Evolutionary conservation across 768 basidiomycete species (phyloP).

Genomic region (Tricholoma flavovirens): DNA sequence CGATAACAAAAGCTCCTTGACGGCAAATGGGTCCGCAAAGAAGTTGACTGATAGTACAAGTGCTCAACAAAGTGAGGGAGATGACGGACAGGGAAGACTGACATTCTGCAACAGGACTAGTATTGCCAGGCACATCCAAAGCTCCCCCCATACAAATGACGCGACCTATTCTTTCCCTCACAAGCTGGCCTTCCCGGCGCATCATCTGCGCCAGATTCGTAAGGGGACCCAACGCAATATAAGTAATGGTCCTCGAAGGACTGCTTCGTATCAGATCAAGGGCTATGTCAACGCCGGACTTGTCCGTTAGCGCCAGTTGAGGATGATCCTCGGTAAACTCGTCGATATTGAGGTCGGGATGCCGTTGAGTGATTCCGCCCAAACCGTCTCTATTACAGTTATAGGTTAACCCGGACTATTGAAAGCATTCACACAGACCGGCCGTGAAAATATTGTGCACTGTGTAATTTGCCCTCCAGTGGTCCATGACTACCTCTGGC

Average conservation of each 20-base stretch:
- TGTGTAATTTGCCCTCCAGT: slow-evolving; percentile 63
- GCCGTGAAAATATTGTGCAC: slow-evolving; percentile 84
- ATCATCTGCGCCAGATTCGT: slow-evolving; percentile 75
- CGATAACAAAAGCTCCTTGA: slow-evolving; percentile 54
- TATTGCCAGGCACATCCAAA: slow-evolving; percentile 87
- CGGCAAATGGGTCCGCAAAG: slow-evolving; percentile 85
- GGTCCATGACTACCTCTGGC: slow-evolving; percentile 61
- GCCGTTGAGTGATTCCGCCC: slow-evolving; percentile 50
- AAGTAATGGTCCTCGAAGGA: slow-evolving; percentile 54
- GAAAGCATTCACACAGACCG: slow-evolving; percentile 35
- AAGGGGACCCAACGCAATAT: slow-evolving; percentile 69
- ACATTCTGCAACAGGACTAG: slow-evolving; percentile 81
- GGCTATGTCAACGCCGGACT: slow-evolving; percentile 47
- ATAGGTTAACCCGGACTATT: neutral
- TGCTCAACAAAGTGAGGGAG: slow-evolving; percentile 3
- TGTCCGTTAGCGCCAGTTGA: slow-evolving; percentile 41
- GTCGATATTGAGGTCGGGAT: slow-evolving; percentile 54
- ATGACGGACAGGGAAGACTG: slow-evolving; percentile 20
- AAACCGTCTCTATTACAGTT: slow-evolving; percentile 56
- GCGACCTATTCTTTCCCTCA: slow-evolving; percentile 59
- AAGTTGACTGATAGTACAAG: slow-evolving; percentile 56
- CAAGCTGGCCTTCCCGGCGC: slow-evolving; percentile 43
- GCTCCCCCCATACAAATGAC: slow-evolving; percentile 93
- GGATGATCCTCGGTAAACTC: slow-evolving; percentile 25
- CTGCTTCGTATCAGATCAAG: slow-evolving; percentile 47